Evolutionary conservation across 2,329 filamentous ascomycete species (phyloP), one percentile per base, ranked within the genome.

Genomic region (Paradendryphiella salina): DNA sequence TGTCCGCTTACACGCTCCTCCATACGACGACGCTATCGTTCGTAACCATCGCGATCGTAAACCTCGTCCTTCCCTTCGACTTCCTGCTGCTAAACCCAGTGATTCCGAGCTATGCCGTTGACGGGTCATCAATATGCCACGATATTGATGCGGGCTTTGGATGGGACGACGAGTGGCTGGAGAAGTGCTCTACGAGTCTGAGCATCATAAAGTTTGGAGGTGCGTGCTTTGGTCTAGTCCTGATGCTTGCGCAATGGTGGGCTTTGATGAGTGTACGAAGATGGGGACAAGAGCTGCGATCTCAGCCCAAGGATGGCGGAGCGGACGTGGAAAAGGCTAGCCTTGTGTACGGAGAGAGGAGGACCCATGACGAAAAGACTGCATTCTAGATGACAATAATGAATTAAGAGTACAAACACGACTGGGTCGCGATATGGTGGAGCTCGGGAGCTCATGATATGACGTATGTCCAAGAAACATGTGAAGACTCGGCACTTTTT

Each of bases 241-340:
- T 69, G 47, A 63, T 71, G 51, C 50, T 56, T 2, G 69, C 64
- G 41, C 71, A 74, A 49, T 74, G 71, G 71, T 68, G 67, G 65
- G 64, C 66, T 13, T 41, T 72, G 33, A 15, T 60, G 37, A 58
- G 58, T 5, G 66, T 73, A 3, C 56, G 63, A 38, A 48, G 37
- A n/a, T 73, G 67, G 63, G 64, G 62, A 11, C 61, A 49, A 33
- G 61, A 58, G 34, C 18, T 50, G 26, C 37, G 17, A 41, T 46
- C 38, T 15, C 20, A 34, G 43, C 49, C 23, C 3, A 46, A 39
- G 38, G 43, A 20, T 20, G 35, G 29, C 7, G 44, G 14, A 14
- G 29, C 13, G 18, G 57, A 63, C 21, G 37, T 59, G 5, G 64
- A 66, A 39, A 61, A 62, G 51, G 50, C 44, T 36, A 42, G 38